Evolutionary conservation across 1,139 yeast genomes (phyloP), one percentile per base, ranked within the genome.

Genomic region (Saccharomycopsis crataegensis): DNA sequence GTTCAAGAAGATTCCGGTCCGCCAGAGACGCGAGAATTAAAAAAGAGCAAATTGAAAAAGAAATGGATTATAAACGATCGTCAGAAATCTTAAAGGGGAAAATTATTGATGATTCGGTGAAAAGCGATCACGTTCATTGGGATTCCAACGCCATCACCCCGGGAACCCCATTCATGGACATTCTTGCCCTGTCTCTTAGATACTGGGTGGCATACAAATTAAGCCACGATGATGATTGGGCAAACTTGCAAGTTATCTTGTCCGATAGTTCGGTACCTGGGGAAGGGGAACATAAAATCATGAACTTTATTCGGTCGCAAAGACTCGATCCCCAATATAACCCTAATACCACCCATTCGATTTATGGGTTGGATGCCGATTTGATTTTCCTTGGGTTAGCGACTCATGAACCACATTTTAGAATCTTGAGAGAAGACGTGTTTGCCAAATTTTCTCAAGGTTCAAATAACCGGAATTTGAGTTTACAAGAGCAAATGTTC

Each of bases 221-320:
- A 46, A 76, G 90, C 4, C 81, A 80, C 43, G 99, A 93, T 67
- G 86, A 96, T 1, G 90, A 90, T 48, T 93, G 99, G 99, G 86
- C 84, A 48, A 76, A 82, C 52, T 73, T 93, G 47, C 91, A 88
- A 62, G 84, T 93, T 34, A 80, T 93, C 42, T 80, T 93, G 50
- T 86, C 96, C 65, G 99, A 95, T 62, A 96, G 96, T 50, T 93
- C 95, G 37, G 98, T 91, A 11, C 99, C 99, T 1, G 99, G 99
- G 57, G 99, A 93, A 74, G 99, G 99, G 65, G 99, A 93, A 70
- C 99, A 93, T 73, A 93, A 93, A 67, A 85, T 93, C 62, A 94
- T 93, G 99, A 87, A 86, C 61, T 90, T 86, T 65, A 87, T 94
- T 61, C 81, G 99, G 62, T 77, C 84, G 51, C 89, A 87, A 69